Base-by-base conservation (phyloP, 257 asterid genomes). In the Rehmannia glutinosa region DNA sequence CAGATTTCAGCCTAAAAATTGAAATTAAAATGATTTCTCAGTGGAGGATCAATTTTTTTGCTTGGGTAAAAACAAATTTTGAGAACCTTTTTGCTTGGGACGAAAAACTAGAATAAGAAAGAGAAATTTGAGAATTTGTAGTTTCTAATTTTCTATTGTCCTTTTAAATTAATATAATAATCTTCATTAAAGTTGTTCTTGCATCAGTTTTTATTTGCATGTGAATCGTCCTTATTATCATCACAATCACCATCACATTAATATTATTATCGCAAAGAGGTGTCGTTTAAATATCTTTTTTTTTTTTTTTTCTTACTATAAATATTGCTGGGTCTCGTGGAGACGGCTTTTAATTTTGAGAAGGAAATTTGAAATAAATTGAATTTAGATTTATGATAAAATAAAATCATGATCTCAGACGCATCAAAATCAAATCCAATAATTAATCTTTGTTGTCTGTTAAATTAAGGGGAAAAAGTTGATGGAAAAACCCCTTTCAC, bases 361-460 rank as follows among this genome's bases (percentile, higher is more conserved):
- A n/a, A 60, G 43, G 46, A 30, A 9, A 41, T 41, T 53, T 45
- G 23, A 24, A 45, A 38, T 0, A 19, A 13, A 59, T 62, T 42
- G 10, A 73, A 47, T 49, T 27, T 35, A 61, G 56, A 56, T 41
- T 32, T 39, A 68, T 75, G 72, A 72, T 77, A 55, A 68, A 55
- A 32, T 8, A 59, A 75, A n/a, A 60, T 25, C 53, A 69, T 86
- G 84, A 86, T 68, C 81, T 84, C 88, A 86, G 90, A 86, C 72
- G 88, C 86, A 87, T 87, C 89, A 75, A 77, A 84, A 87, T 87
- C 95, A 84, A 51, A 73, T 68, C 30, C 49, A 36, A 63, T 77
- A 38, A 62, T 50, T 43, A 36, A 35, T 64, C 36, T 66, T 43
- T 51, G 23, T 41, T 72, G 78, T 52, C 47, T 64, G 68, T 15